Evolutionary conservation across 441 rosid genomes (phyloP).

Genomic region (Adansonia rubrostipa): DNA sequence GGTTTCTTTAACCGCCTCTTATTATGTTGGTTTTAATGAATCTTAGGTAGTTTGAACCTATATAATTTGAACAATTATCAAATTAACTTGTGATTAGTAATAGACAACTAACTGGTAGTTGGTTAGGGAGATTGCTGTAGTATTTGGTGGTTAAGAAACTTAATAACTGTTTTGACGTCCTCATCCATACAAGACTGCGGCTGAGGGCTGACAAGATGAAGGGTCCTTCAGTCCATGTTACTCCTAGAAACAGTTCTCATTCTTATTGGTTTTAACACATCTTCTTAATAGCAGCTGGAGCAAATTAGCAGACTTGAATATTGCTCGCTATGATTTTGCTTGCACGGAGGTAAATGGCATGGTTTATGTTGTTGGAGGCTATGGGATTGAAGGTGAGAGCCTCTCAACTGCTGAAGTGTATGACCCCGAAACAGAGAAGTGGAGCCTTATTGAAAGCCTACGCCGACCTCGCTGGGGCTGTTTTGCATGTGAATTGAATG

Average conservation of each 20-base stretch:
- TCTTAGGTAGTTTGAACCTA: not conserved
- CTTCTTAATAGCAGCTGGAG: constrained; percentile 73
- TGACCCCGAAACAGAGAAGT: constrained; percentile 63
- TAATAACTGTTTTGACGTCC: not conserved
- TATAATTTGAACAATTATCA: not conserved
- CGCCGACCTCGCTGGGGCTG: constrained; percentile 95
- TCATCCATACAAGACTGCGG: not conserved
- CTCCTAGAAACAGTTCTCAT: not conserved
- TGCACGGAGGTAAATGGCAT: constrained; percentile 84
- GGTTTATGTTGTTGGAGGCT: constrained; percentile 87
- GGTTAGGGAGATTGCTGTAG: too few species aligned
- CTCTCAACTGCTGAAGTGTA: constrained; percentile 87
- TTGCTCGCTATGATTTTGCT: constrained; percentile 87
- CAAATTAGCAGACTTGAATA: constrained; percentile 73
- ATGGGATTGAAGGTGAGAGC: constrained; percentile 67
- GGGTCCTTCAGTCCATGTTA: not conserved
- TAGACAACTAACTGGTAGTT: not conserved
- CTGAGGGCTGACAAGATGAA: not conserved
- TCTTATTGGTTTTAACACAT: not conserved
- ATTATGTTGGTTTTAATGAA: not conserved
- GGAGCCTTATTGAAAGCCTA: constrained; percentile 77
- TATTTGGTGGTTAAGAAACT: not conserved
- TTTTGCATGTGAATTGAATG: constrained; percentile 78
- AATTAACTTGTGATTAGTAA: not conserved
- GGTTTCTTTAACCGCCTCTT: too few species aligned